A percentile compares a stretch with the other conserved stretches of the same genome.
phyloP scores from a whole-genome alignment of 768 basidiomycete species.

The Kwoniella mangroviensis region DNA sequence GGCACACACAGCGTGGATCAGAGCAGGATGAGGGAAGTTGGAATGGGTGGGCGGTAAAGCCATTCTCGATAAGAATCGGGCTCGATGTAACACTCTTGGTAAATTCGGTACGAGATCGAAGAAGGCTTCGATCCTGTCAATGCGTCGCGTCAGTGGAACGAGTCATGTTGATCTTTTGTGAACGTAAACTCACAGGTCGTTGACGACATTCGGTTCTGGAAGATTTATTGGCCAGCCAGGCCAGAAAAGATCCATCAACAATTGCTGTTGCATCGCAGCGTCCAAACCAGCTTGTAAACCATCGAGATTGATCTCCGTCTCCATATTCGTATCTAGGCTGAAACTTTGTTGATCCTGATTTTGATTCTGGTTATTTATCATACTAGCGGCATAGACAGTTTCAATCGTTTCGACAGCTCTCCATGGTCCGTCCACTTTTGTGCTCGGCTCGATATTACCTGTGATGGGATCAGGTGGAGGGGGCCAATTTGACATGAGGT shows the following conservation, averaged over 20 bases:
- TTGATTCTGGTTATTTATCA: conserved; percentile 5
- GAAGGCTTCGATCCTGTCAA: conserved; percentile 73
- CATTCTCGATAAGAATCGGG: conserved; percentile 71
- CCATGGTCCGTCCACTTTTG: conserved; percentile 39
- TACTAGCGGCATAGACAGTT: conserved; percentile 17
- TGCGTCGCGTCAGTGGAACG: not conserved
- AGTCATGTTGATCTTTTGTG: not conserved
- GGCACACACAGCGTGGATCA: conserved; percentile 84
- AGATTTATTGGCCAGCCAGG: conserved; percentile 50
- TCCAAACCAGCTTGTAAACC: conserved; percentile 33
- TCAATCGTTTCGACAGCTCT: conserved; percentile 38
- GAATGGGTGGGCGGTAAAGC: conserved; percentile 71
- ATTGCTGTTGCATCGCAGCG: conserved; percentile 45
- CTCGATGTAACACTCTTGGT: conserved; percentile 69
- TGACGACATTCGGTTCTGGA: conserved; percentile 52
- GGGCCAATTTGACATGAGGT: conserved; percentile 25
- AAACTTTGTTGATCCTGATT: conserved; percentile 2
- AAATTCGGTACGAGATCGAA: conserved; percentile 80
- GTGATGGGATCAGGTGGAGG: conserved; percentile 18
- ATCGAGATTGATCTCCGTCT: conserved; percentile 24
- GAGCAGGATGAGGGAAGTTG: conserved; percentile 71
- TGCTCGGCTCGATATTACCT: conserved; percentile 22
- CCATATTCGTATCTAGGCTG: conserved; percentile 6
- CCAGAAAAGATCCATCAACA: conserved; percentile 53
- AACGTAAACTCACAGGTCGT: conserved; percentile 41